Evolutionary conservation across 306 rosid genomes (phyloP).

Genomic region (Vigna radiata): DNA sequence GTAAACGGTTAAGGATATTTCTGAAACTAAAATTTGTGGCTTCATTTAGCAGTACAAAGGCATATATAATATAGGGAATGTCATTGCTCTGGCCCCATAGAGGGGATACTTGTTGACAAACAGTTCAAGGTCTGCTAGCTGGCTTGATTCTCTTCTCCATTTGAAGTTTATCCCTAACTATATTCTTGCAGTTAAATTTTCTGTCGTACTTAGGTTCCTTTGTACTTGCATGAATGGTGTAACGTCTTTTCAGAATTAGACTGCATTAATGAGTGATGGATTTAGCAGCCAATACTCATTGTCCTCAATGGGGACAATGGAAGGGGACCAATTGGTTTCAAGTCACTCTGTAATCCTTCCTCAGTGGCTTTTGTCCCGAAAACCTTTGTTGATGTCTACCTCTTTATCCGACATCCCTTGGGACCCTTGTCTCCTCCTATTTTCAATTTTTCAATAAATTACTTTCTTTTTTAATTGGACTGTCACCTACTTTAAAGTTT

Average conservation of each 20-base stretch:
- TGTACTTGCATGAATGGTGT: constrained; percentile 52
- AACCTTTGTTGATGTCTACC: constrained; percentile 61
- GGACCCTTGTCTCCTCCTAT: constrained; percentile 70
- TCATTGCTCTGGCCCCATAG: constrained; percentile 23
- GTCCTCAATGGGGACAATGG: constrained; percentile 65
- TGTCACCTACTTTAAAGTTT: background rate
- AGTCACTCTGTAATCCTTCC: constrained; percentile 70
- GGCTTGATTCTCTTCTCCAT: constrained; percentile 26
- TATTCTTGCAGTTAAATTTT: constrained; percentile 38
- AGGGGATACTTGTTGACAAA: background rate
- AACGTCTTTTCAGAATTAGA: constrained; percentile 61
- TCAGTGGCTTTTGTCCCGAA: constrained; percentile 68
- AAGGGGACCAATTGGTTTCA: constrained; percentile 81
- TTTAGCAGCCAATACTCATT: constrained; percentile 59
- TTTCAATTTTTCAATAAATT: constrained; percentile 25
- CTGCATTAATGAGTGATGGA: constrained; percentile 71
- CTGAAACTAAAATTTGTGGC: background rate
- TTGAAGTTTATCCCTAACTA: constrained; percentile 28
- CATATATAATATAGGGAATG: background rate
- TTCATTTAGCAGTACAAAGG: constrained; percentile 19
- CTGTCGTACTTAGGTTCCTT: constrained; percentile 34
- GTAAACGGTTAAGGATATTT: background rate
- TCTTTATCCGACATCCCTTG: constrained; percentile 74
- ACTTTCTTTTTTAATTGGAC: background rate
- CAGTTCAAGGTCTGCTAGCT: constrained; percentile 21